These are phyloP conservation scores for Sclerotinia spermophila DNA, from an alignment of 2,329 filamentous ascomycete genomes.

Conservation along the genomic window DNA sequence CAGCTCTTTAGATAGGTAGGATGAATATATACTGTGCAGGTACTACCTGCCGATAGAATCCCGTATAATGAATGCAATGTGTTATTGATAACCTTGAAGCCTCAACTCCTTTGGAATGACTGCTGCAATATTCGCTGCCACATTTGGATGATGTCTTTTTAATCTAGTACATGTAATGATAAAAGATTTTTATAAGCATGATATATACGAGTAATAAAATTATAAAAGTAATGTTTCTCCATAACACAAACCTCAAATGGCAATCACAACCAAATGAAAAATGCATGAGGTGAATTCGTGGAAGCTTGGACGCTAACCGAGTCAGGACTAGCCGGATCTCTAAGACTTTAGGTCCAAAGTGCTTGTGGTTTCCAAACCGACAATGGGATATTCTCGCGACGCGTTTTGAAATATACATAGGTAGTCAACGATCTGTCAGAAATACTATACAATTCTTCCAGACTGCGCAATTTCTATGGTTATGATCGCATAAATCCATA, in stretches of 20 bases:
- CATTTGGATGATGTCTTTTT: neutral
- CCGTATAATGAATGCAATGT: no score
- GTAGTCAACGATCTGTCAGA: neutral
- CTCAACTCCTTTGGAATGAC: no score
- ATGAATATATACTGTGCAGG: neutral
- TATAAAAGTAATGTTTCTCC: neutral
- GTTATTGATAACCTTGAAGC: no score
- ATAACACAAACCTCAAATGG: neutral
- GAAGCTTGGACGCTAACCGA: neutral
- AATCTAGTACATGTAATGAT: neutral
- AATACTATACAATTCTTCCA: neutral
- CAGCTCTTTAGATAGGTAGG: neutral
- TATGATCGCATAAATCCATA: conserved; percentile 3
- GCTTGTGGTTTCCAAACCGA: neutral
- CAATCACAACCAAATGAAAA: neutral
- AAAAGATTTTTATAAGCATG: neutral
- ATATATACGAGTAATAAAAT: no score
- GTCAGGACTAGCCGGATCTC: neutral
- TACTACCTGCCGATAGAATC: no score
- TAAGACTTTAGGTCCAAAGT: neutral
- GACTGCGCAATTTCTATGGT: conserved; percentile 1
- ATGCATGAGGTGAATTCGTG: neutral
- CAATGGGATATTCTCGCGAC: conserved; percentile 9
- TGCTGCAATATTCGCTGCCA: neutral
- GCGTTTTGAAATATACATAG: conserved; percentile 1